Base-by-base conservation (phyloP, 805 yeast genomes). In the Debaryomyces prosopidis region DNA sequence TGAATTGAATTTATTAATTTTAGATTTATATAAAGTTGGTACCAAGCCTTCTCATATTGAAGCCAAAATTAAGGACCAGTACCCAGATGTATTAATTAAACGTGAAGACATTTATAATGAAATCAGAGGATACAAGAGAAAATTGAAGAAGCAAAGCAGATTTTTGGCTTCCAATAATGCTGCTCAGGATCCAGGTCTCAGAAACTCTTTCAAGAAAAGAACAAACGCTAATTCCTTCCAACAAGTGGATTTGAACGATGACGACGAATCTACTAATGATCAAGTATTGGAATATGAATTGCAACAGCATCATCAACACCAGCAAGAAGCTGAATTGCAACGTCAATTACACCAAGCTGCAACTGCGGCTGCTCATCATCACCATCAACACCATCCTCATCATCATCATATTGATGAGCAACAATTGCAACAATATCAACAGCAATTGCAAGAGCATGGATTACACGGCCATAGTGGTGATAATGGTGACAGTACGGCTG, bases 41-140 rank as follows among this genome's bases (percentile, higher is more conserved):
- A 80, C 81, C 42, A 79, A 79, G 58, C 84, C 84, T 5, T 68
- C 75, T 5, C 76, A 72, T 50, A 79, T 79, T 50, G 82, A 78
- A 54, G 69, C 73, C 28, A 79, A 77, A 48, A 71, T 79, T 47
- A 69, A 69, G 49, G 76, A 76, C 43, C 75, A 75, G 48, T 79
- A 69, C 56, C 81, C 80, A 18, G 81, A 77, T 42, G 75, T 79
- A 36, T 66, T 77, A 36, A 77, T 79, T 51, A 79, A 79, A 59
- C 66, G 83, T 46, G 83, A 79, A 55, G 84, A 79, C 57, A 79
- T 79, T 44, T 79, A 79, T 59, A 79, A 79, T 58, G 82, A 79
- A 53, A 77, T 79, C 54, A 59, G 84, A 44, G 81, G 81, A 15
- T 72, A 77, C 61, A 79, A 79, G 57, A 70, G 81, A 49, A 77